Base-by-base conservation (phyloP, 2,329 filamentous ascomycete genomes). In the Neurospora crassa region DNA sequence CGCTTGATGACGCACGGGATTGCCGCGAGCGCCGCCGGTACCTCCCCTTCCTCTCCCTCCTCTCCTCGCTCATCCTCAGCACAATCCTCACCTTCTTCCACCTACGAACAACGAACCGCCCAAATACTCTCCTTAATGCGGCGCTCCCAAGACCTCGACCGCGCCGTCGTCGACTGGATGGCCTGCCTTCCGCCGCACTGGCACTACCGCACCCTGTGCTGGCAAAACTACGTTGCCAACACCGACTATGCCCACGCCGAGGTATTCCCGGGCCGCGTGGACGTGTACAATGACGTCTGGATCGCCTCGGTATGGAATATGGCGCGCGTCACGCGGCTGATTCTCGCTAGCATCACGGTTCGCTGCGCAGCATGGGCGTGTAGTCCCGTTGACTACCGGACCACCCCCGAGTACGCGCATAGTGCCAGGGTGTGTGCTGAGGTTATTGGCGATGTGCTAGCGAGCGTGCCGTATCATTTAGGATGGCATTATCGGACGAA, bases 331-430 rank as follows among this genome's bases (percentile, higher is more conserved):
- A 83, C 84, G 7, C 82, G 88, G 2, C 81, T 90, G 40, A 83
- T 87, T 69, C 81, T 90, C 34, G 84, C 85, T 3, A 85, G 86
- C 18, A 79, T 88, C 18, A 83, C 86, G 45, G 85, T 90, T 14
- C 85, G 88, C 7, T 89, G 87, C 75, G 84, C 85, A 7, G 88
- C 88, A 1, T 90, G 88, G 87, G 81, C 87, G 34, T 87, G 86
- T 77, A 82, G 84, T 10, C 88, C 88, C 0, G 83, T 87, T 10
- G 88, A 90, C 78, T 90, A 89, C 76, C 82, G 88, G 59, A 89
- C 87, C 1, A 90, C 88, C 6, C 84, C 87, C 20, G 87, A 90
- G 77, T 90, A 90, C 74, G 86, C 86, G 12, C 84, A 84, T 0
- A 85, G 86, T 5, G 83, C 85, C 18, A 79, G 84, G 45, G 82